Conservation (phyloP, 176 grass and related monocot genomes). For the Phoenix dactylifera region DNA sequence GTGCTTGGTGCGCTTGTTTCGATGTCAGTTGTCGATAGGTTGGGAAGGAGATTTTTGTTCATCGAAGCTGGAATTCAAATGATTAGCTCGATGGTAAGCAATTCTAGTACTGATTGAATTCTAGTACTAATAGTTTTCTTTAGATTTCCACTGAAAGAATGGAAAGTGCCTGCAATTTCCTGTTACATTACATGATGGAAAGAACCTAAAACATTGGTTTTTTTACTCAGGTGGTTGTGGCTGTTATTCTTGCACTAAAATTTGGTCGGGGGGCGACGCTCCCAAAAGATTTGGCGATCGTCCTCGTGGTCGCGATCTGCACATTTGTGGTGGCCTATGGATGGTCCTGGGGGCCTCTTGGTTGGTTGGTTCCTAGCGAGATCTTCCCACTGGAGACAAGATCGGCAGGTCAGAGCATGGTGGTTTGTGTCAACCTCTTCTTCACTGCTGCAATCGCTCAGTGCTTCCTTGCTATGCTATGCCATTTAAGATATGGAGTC, state of each 20-base stretch:
- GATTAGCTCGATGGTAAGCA: constrained; percentile 13
- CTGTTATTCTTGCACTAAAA: constrained; percentile 9
- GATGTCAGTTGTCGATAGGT: neutral
- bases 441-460: constrained; percentile 15
- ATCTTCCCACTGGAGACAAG: constrained; percentile 17
- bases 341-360: constrained; percentile 15
- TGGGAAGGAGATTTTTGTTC: constrained; percentile 15
- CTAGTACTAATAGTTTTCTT: no score
- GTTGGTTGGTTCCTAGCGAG: constrained; percentile 13
- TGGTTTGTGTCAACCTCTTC: constrained; percentile 19
- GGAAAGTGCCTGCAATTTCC: no score
- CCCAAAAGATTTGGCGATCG: neutral
- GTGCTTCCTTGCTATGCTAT: constrained; percentile 18
- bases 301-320: constrained; percentile 10
- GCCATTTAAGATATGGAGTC: constrained; percentile 12
- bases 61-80: constrained; percentile 12
- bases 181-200: no score
- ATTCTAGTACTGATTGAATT: neutral
- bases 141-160: no score
- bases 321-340: constrained; percentile 13
- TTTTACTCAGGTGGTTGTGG: constrained; percentile 1
- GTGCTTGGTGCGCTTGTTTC: constrained; percentile 9
- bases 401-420: constrained; percentile 9
- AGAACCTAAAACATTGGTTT: no score
- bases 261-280: constrained; percentile 1